Conservation (phyloP, 352 stramenopile genomes). For the Pythium chondricola region DNA sequence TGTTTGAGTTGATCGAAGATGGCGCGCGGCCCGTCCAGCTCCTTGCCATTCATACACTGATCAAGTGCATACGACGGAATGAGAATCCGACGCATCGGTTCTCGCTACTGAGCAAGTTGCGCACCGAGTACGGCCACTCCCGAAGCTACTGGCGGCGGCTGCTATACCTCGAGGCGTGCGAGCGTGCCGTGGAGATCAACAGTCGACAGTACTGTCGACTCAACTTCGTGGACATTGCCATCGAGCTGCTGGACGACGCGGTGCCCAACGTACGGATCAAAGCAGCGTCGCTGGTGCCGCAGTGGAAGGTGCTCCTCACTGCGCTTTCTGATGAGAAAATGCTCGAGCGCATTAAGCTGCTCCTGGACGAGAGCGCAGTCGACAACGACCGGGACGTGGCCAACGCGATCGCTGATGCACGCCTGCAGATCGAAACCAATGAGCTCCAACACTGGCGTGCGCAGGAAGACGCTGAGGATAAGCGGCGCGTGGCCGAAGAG, state of each 20-base stretch:
- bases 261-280: slow-evolving; percentile 77
- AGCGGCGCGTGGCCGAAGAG: slow-evolving; percentile 49
- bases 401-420: slow-evolving; percentile 36
- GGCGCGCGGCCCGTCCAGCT: slow-evolving; percentile 68
- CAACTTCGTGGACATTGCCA: slow-evolving; percentile 70
- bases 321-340: slow-evolving; percentile 63
- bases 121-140: slow-evolving; percentile 63
- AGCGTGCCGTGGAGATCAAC: slow-evolving; percentile 54
- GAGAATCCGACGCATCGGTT: slow-evolving; percentile 62
- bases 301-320: slow-evolving; percentile 56
- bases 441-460: slow-evolving; percentile 27
- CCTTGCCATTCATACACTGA: slow-evolving; percentile 50
- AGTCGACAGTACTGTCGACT: slow-evolving; percentile 66
- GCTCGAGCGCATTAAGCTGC: slow-evolving; percentile 59
- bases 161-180: slow-evolving; percentile 66
- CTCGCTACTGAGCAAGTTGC: slow-evolving; percentile 57
- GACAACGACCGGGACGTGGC: slow-evolving; percentile 69
- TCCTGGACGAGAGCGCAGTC: slow-evolving; percentile 50
- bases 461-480: slow-evolving; percentile 61
- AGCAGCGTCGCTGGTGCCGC: slow-evolving; percentile 47
- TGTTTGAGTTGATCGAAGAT: slow-evolving; percentile 77
- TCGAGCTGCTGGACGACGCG: slow-evolving; percentile 69
- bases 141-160: slow-evolving; percentile 74
- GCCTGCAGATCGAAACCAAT: slow-evolving; percentile 35
- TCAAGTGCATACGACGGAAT: slow-evolving; percentile 66